Base-by-base conservation (phyloP, 352 stramenopile species). In the Pythium volutum region DNA sequence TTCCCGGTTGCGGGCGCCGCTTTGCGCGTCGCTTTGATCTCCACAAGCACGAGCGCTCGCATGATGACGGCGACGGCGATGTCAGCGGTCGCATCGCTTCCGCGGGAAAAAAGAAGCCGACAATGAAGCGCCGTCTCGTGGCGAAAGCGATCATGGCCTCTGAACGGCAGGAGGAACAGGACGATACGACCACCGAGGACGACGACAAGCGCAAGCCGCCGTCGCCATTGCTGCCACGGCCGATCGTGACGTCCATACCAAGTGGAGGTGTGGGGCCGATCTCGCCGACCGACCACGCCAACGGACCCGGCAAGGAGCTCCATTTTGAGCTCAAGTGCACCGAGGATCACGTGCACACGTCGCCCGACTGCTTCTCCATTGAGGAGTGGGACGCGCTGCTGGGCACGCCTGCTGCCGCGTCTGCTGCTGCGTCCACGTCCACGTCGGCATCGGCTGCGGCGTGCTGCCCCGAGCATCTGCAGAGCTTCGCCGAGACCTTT, bases 261-360 rank as follows among this genome's bases (percentile, higher is more conserved):
- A 27, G 18, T 20, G 38, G 25, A 5, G 9, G 7, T 12, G 39
- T 8, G 10, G 33, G 43, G 16, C 62, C 62, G 4, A 69, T 69
- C 49, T 69, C 62, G 27, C 62, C 62, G 25, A 43, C 55, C 20
- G 62, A 69, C 36, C 58, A 62, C 51, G 33, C 43, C 1, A 45
- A 62, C 18, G 56, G 63, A 9, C 55, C 63, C 7, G 56, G 56
- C 18, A 64, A 65, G 16, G 56, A 64, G 14, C 62, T 69, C 26
- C 69, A 75, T 5, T 85, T 81, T 33, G 74, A 87, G 45, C 61
- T 87, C 26, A 83, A 69, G 49, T 89, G 80, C 45, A 75, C 76
- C 0, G 70, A 85, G 25, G 76, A 88, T 53, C 77, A 88, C 62
- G 69, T 80, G 8, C 76, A 87, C 57, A 84, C 69, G 1, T 69